Percentiles rank a stretch among this genome's conserved stretches.
Evolutionary conservation across 2,329 filamentous ascomycete genomes (phyloP).

Genomic region (Clarireedia monteithiana): DNA sequence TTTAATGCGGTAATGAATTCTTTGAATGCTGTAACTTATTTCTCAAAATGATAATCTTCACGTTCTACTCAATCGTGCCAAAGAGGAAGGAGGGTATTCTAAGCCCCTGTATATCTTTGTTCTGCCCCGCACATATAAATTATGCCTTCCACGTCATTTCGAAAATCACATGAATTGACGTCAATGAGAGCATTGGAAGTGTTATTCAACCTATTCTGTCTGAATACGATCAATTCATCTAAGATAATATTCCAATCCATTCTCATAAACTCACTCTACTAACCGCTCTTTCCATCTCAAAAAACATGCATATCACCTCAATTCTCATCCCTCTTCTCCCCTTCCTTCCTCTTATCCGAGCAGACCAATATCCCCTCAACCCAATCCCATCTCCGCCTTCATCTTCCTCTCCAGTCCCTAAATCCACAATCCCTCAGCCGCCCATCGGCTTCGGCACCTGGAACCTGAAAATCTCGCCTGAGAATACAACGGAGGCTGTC

Average conservation of each 20-base stretch:
- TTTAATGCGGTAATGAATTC: too few relatives aligned
- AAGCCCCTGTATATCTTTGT: neutral
- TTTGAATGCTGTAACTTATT: neutral
- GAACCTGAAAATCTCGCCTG: neutral
- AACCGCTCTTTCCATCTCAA: neutral
- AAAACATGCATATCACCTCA: too few relatives aligned
- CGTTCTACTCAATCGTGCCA: neutral
- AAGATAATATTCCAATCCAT: too few relatives aligned
- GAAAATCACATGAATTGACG: too few relatives aligned
- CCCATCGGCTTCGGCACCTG: constrained; percentile 10
- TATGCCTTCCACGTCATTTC: too few relatives aligned
- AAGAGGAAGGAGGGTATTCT: neutral
- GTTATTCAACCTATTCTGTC: too few relatives aligned
- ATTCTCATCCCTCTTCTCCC: too few relatives aligned
- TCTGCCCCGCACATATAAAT: too few relatives aligned
- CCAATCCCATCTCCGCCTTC: neutral
- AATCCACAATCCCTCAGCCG: neutral
- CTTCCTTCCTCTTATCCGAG: neutral
- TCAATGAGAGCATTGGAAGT: too few relatives aligned
- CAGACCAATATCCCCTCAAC: neutral
- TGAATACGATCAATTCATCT: too few relatives aligned
- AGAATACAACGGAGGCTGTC: constrained; percentile 9
- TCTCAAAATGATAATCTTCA: neutral
- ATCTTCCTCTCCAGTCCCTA: too few relatives aligned
- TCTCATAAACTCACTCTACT: neutral